phyloP scores from a whole-genome alignment of 176 grass and related monocot genomes.

The Oropetium thomaeum region DNA sequence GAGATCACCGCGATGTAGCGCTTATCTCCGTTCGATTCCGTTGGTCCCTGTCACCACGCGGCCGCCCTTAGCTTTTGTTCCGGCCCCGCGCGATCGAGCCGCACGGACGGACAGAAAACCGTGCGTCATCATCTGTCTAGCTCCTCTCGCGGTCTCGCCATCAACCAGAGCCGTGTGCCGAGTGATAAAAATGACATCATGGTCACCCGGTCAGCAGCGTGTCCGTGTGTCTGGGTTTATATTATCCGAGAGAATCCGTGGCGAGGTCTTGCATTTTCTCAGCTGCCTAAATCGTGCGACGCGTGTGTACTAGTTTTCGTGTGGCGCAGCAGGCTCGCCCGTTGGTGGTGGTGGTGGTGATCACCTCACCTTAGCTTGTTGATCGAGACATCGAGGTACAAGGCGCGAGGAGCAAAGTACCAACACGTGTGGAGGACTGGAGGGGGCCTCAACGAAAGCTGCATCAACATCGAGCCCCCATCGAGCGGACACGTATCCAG shows the following conservation, averaged over 20 bases:
- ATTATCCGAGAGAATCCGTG: neutral
- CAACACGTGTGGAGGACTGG: too few relatives aligned
- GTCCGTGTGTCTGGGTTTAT: neutral
- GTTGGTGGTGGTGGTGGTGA: neutral
- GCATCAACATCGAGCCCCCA: neutral
- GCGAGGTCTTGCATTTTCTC: neutral
- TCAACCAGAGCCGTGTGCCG: neutral
- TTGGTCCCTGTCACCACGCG: neutral
- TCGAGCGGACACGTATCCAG: neutral
- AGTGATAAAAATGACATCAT: neutral
- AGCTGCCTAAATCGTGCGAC: neutral
- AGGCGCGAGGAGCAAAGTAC: neutral
- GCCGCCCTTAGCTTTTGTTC: neutral
- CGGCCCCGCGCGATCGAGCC: too few relatives aligned
- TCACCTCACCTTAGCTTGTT: too few relatives aligned
- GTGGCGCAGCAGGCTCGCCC: neutral
- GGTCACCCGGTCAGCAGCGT: neutral
- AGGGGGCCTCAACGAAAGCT: slow-evolving; percentile 8
- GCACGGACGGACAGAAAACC: neutral
- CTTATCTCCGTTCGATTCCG: neutral
- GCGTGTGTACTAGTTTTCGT: neutral
- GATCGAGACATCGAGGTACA: neutral
- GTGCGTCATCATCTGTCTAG: neutral
- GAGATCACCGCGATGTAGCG: neutral
- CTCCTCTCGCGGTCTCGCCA: neutral